Evolutionary conservation across 1,284 basidiomycete species (phyloP), one percentile per base, ranked within the genome.

Genomic region (Irpex sp.): DNA sequence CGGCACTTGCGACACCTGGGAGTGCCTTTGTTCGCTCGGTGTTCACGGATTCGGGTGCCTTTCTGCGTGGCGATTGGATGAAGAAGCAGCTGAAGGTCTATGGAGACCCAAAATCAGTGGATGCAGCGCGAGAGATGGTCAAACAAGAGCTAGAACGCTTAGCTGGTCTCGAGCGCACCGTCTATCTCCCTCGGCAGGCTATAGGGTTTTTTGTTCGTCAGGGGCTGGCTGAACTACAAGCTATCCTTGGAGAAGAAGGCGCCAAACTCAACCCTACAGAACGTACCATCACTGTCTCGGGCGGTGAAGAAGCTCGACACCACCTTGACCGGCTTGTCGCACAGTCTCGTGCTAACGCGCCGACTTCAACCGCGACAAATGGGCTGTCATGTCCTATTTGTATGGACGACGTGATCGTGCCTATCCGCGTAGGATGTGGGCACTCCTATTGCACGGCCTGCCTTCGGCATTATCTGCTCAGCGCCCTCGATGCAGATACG

Each of bases 401-500:
- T 64, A 78, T 75, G 53, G 78, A 80, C 64, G 65, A 69, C 1
- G 73, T 79, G 14, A 76, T 79, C 2, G 71, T 75, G 58, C 80
- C 82, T 1, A 69, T 80, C 37, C 67, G 68, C 21, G 72, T 87
- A 21, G 77, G 72, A 0, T 86, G 84, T 58, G 78, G 79, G 3
- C 85, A 86, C 63, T 64, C 73, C 3, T 86, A 84, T 63, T 86
- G 84, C 63, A 70, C 75, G 3, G 73, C 74, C 4, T 86, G 84
- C 60, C 66, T 86, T 23, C 76, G 75, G 1, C 82, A 84, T 64
- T 80, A 80, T 64, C 66, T 86, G 55, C 73, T 73, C 6, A 81
- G 80, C 8, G 80, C 81, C 21, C 63, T 69, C 12, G 78, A 82
- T 42, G 74, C 70, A 6, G 76, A 78, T 56, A 73, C 65, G 1